Base-by-base conservation (phyloP, 108 stramenopile species). In the Stephanodiscus minutulus region DNA sequence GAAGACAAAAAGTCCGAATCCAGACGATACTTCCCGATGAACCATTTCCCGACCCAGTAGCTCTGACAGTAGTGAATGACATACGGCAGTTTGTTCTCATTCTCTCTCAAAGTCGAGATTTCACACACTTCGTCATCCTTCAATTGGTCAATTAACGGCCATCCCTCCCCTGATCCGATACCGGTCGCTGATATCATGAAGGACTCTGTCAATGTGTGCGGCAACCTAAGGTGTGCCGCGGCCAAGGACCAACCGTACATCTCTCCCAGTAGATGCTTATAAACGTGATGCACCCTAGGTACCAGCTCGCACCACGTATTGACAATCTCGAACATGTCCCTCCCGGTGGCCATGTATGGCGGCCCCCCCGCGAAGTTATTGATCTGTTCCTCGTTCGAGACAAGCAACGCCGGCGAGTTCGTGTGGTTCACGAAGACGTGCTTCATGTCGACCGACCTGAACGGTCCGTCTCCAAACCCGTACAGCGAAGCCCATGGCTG, bases 221-320 rank as follows among this genome's bases (percentile, higher is more conserved):
- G 84, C 48, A 93, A 47, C 29, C 67, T 76, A 36, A 82, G 36
- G 62, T 93, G 88, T 20, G 94, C 95, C 12, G 94, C 92, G 5
- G 94, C 94, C 12, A 96, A 61, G 55, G 81, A 82, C 75, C 91
- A 97, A 5, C 82, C 95, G 72, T 91, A 97, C 97, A 97, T 97
- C 84, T 97, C 96, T 31, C 93, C 91, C 41, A 98, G 64, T 39
- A 96, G 67, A 28, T 86, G 59, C 35, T 88, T 74, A 46, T 87
- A 88, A 85, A 28, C 78, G 48, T 85, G 64, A 66, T 92, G 88
- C 17, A 91, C 87, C 22, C 77, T 66, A 3, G 87, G 79, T 2
- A 88, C 92, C 59, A 90, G 73, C 52, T 85, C 86, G 11, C 79
- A 60, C 92, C 92, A 93, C 17, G 68, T 81, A 18, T 44, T 68